These are phyloP conservation scores for Lactifluus rugatus DNA, from an alignment of 768 basidiomycete species.

Conservation along the genomic window DNA sequence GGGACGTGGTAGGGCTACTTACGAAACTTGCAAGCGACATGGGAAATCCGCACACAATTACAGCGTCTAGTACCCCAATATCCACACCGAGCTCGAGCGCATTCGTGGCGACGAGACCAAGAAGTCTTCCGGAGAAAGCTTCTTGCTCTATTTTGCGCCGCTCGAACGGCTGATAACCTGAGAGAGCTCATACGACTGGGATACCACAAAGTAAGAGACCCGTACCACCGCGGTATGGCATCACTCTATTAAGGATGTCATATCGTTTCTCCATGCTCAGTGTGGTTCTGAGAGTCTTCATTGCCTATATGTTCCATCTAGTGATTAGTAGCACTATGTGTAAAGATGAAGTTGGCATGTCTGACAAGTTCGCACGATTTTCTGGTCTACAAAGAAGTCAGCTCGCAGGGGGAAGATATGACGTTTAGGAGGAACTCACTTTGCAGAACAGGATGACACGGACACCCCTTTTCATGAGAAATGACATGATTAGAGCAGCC, in stretches of 20 bases:
- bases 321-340: neutral
- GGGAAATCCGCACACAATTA: conserved; percentile 84
- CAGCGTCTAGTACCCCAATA: conserved; percentile 80
- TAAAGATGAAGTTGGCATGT: neutral
- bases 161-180: conserved; percentile 37
- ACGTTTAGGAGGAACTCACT: conserved; percentile 30
- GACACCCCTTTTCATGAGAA: conserved; percentile 72
- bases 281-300: conserved; percentile 65
- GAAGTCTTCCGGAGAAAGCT: conserved; percentile 73
- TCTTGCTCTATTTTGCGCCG: conserved; percentile 76
- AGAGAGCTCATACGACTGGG: neutral
- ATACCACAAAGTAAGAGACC: neutral
- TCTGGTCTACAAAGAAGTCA: conserved; percentile 42
- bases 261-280: conserved; percentile 64
- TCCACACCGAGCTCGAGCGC: conserved; percentile 89
- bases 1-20: conserved; percentile 17
- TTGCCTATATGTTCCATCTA: conserved; percentile 38
- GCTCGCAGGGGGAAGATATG: neutral
- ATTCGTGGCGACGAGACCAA: conserved; percentile 85
- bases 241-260: conserved; percentile 68
- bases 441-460: conserved; percentile 86
- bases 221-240: conserved; percentile 76
- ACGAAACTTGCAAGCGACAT: conserved; percentile 73
- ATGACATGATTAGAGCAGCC: conserved; percentile 63
- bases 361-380: conserved; percentile 74